phyloP scores from a whole-genome alignment of 2,329 filamentous ascomycete species.

The Curvularia eragrostidis region DNA sequence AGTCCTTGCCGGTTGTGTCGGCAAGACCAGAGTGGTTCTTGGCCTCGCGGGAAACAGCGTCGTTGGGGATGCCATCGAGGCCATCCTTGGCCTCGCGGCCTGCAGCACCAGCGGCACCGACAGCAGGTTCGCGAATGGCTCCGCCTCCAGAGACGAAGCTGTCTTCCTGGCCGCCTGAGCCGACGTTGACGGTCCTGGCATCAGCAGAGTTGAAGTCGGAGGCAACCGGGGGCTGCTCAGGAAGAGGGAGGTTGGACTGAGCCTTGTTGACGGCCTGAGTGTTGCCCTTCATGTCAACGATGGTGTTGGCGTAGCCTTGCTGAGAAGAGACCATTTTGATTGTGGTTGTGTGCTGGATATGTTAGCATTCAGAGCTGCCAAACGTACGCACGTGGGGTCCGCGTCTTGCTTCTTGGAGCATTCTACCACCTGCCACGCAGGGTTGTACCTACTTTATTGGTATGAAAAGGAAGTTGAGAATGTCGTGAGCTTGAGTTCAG shows the following conservation, averaged over 20 bases:
- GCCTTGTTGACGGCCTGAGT: slow-evolving; percentile 68
- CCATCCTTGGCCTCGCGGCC: slow-evolving; percentile 69
- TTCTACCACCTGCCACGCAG: neutral
- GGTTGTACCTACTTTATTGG: slow-evolving; percentile 17
- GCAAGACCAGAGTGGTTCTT: slow-evolving; percentile 52
- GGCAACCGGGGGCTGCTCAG: slow-evolving; percentile 76
- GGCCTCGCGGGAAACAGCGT: slow-evolving; percentile 61
- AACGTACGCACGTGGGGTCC: neutral
- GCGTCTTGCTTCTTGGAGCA: slow-evolving; percentile 2
- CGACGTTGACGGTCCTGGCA: slow-evolving; percentile 71
- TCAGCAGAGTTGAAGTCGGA: slow-evolving; percentile 81
- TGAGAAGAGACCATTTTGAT: slow-evolving; percentile 35
- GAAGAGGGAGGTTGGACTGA: slow-evolving; percentile 77
- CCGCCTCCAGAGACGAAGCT: slow-evolving; percentile 57
- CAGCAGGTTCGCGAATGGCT: slow-evolving; percentile 54
- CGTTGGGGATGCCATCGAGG: slow-evolving; percentile 63
- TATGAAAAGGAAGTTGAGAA: slow-evolving; percentile 8
- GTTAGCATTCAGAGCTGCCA: neutral
- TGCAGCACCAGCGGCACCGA: slow-evolving; percentile 62
- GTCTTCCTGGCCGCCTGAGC: slow-evolving; percentile 62
- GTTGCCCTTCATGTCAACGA: slow-evolving; percentile 38
- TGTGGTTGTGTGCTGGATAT: slow-evolving; percentile 11
- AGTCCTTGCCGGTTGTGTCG: slow-evolving; percentile 53
- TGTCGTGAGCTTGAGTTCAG: neutral
- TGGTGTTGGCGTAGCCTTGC: slow-evolving; percentile 33